Evolutionary conservation across 257 asterid species (phyloP).

Genomic region (Penstemon barbatus): DNA sequence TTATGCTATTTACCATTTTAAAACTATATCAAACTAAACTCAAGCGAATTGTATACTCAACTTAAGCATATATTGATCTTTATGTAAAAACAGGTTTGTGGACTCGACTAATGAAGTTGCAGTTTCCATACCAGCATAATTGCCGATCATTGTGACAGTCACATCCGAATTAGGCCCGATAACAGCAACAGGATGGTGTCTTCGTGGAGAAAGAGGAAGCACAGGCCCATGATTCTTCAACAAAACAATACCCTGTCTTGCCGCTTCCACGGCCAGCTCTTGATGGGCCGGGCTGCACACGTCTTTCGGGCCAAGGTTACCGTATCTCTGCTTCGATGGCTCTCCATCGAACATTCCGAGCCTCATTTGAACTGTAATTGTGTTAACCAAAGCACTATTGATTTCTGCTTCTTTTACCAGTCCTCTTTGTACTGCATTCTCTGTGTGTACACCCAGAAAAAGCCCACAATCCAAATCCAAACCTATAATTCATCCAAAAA

Average conservation of each 20-base stretch:
- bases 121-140: constrained; percentile 60
- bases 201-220: constrained; percentile 59
- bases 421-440: constrained; percentile 60
- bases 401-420: constrained; percentile 57
- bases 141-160: constrained; percentile 77
- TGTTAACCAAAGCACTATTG: constrained; percentile 52
- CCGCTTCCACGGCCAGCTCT: constrained; percentile 78
- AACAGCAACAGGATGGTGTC: constrained; percentile 62
- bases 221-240: constrained; percentile 63
- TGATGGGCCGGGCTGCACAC: constrained; percentile 68
- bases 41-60: too few species aligned
- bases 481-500: constrained; percentile 36
- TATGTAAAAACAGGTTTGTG: too few species aligned
- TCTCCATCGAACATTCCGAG: constrained; percentile 90
- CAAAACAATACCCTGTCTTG: constrained; percentile 73
- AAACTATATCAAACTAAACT: too few species aligned
- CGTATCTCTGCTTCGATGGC: constrained; percentile 53
- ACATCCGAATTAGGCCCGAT: constrained; percentile 78
- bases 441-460: constrained; percentile 57
- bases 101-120: not conserved
- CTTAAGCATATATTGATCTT: too few species aligned
- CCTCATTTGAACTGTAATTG: constrained; percentile 69
- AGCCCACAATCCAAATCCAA: constrained; percentile 87
- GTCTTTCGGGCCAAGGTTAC: constrained; percentile 61
- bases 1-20: too few species aligned